phyloP scores from a whole-genome alignment of 164 flowering plant species.

The Houttuynia cordata region DNA sequence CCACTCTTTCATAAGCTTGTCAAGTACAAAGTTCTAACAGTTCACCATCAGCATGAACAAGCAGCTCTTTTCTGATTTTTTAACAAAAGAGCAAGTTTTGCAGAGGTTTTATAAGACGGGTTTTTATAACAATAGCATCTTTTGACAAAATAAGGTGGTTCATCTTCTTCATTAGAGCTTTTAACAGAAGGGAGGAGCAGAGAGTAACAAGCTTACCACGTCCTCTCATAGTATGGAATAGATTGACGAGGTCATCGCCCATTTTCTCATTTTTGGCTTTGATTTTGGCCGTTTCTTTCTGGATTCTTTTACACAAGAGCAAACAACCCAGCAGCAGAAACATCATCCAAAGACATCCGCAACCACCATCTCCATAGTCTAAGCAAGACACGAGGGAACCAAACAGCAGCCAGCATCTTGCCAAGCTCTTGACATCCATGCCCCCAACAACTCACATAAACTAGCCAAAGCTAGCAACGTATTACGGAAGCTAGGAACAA shows the following conservation, averaged over 20 bases:
- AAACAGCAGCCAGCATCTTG: conserved; percentile 5
- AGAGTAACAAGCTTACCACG: conserved; percentile 1
- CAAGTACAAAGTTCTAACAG: too few species aligned
- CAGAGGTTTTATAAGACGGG: too few species aligned
- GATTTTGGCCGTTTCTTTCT: conserved; percentile 3
- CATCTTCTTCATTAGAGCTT: neutral
- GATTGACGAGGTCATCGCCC: neutral
- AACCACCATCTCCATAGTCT: conserved; percentile 1
- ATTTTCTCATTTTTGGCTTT: neutral
- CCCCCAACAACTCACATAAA: conserved; percentile 1
- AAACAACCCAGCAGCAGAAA: conserved; percentile 5
- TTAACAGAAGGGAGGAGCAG: neutral
- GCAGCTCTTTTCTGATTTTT: too few species aligned
- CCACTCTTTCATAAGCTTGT: too few species aligned
- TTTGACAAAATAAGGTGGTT: too few species aligned
- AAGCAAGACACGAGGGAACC: conserved; percentile 6
- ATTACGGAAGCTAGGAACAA: neutral
- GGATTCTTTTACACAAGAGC: conserved; percentile 1
- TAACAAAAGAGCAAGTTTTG: too few species aligned
- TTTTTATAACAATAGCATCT: neutral
- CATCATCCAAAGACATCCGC: conserved; percentile 5
- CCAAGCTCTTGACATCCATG: conserved; percentile 1
- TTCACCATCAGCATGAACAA: too few species aligned
- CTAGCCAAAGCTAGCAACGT: neutral
- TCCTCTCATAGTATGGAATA: conserved; percentile 2